Evolutionary conservation across 768 basidiomycete genomes (phyloP).

Genomic region (Boletus edulis): DNA sequence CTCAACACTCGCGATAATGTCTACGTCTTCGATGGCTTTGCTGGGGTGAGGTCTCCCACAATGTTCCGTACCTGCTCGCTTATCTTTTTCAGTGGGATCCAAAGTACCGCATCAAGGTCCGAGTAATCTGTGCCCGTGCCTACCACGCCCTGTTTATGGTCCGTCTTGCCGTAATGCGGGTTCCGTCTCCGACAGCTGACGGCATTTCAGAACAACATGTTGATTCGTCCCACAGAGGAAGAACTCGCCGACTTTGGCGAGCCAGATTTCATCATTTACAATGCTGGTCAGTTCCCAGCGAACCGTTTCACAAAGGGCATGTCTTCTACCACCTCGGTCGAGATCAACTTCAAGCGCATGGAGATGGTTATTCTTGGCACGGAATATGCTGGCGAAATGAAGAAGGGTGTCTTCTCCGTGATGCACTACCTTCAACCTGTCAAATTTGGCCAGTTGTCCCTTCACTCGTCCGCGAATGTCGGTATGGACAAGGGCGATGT

Average conservation of each 20-base stretch:
- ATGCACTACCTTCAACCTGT: slow-evolving; percentile 99
- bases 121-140: slow-evolving; percentile 96
- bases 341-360: slow-evolving; percentile 99
- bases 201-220: slow-evolving; percentile 85
- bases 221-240: slow-evolving; percentile 95
- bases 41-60: slow-evolving; percentile 57
- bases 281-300: slow-evolving; percentile 99
- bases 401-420: slow-evolving; percentile 99
- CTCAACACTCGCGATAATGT: slow-evolving; percentile 98
- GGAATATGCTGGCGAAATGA: slow-evolving; percentile 99
- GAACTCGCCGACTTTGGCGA: slow-evolving; percentile 94
- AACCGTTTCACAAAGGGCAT: slow-evolving; percentile 99
- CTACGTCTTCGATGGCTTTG: slow-evolving; percentile 95
- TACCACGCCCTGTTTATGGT: slow-evolving; percentile 99
- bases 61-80: background rate
- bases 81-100: slow-evolving; percentile 78
- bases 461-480: slow-evolving; percentile 98
- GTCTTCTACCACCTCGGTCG: slow-evolving; percentile 98
- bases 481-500: slow-evolving; percentile 87
- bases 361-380: slow-evolving; percentile 99
- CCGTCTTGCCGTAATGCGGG: slow-evolving; percentile 28
- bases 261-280: slow-evolving; percentile 99
- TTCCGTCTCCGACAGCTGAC: slow-evolving; percentile 8
- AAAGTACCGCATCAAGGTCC: slow-evolving; percentile 99
- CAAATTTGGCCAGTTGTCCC: slow-evolving; percentile 95